phyloP scores from a whole-genome alignment of 805 yeast genomes.

The Metschnikowia aberdeeniae region DNA sequence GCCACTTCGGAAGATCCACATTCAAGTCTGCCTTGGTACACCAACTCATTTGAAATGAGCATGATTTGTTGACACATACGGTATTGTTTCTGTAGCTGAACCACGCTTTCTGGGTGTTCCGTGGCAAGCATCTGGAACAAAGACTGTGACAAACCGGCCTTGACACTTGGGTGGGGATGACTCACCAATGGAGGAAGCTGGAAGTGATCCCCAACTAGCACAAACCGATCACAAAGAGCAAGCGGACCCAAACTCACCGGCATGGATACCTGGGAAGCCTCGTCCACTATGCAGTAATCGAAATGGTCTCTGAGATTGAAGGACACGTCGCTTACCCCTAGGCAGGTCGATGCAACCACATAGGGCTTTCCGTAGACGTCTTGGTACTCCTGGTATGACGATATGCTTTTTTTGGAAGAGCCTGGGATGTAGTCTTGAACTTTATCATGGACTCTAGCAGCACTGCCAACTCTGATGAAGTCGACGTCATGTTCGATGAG shows the following conservation, averaged over 20 bases:
- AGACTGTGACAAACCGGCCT: conserved; percentile 63
- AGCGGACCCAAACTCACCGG: conserved; percentile 91
- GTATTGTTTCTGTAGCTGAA: conserved; percentile 76
- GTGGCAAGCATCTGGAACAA: conserved; percentile 74
- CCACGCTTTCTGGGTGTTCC: conserved; percentile 67
- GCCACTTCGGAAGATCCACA: conserved; percentile 73
- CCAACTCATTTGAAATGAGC: conserved; percentile 72
- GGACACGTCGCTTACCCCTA: conserved; percentile 65
- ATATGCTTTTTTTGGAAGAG: conserved; percentile 24
- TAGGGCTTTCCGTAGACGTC: conserved; percentile 50
- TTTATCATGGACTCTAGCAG: conserved; percentile 56
- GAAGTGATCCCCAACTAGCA: conserved; percentile 94
- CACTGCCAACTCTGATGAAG: conserved; percentile 66
- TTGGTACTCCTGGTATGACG: conserved; percentile 43
- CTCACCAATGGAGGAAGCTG: conserved; percentile 89
- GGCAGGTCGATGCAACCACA: conserved; percentile 85
- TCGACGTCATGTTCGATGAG: conserved; percentile 37
- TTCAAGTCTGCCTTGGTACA: conserved; percentile 69
- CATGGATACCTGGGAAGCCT: conserved; percentile 92
- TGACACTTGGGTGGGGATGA: conserved; percentile 56
- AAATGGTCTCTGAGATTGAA: conserved; percentile 54
- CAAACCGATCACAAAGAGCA: conserved; percentile 68
- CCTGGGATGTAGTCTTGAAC: conserved; percentile 52
- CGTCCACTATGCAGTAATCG: conserved; percentile 94
- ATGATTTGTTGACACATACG: conserved; percentile 90